Conservation (phyloP, 2,329 filamentous ascomycete genomes). For the Ophiostoma australiae region DNA sequence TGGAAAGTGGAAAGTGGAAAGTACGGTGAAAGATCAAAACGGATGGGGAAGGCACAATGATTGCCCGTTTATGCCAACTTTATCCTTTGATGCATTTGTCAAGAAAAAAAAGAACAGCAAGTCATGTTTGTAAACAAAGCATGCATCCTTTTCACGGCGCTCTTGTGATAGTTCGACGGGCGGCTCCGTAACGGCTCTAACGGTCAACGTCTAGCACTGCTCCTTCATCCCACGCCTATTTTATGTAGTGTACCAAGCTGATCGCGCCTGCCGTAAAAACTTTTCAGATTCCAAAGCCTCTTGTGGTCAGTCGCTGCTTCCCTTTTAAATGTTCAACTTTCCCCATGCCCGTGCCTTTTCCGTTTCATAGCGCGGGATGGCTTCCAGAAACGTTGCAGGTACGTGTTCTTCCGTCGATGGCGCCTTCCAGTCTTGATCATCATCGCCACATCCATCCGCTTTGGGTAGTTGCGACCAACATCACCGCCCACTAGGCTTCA, state of each 20-base stretch:
- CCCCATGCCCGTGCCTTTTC: background rate
- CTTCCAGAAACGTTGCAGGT: background rate
- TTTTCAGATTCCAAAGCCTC: background rate
- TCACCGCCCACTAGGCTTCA: background rate
- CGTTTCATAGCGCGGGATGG: background rate
- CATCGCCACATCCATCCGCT: constrained; percentile 1
- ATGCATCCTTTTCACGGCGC: background rate
- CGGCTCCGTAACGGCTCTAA: background rate
- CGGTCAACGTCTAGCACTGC: background rate
- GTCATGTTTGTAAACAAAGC: background rate
- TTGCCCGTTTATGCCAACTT: background rate
- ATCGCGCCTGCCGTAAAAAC: background rate
- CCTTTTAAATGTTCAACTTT: background rate
- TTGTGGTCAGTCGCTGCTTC: constrained; percentile 1
- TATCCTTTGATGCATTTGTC: background rate
- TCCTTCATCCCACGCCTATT: background rate
- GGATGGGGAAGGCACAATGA: background rate
- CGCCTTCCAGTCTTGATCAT: background rate
- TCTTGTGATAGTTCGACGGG: background rate
- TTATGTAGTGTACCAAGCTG: background rate
- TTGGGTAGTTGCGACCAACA: constrained; percentile 10
- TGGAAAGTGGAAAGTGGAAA: background rate
- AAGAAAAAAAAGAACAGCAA: background rate
- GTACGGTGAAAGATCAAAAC: constrained; percentile 5
- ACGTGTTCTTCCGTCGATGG: constrained; percentile 1